phyloP scores from a whole-genome alignment of 345 rosid species.

The Passiflora organensis region DNA sequence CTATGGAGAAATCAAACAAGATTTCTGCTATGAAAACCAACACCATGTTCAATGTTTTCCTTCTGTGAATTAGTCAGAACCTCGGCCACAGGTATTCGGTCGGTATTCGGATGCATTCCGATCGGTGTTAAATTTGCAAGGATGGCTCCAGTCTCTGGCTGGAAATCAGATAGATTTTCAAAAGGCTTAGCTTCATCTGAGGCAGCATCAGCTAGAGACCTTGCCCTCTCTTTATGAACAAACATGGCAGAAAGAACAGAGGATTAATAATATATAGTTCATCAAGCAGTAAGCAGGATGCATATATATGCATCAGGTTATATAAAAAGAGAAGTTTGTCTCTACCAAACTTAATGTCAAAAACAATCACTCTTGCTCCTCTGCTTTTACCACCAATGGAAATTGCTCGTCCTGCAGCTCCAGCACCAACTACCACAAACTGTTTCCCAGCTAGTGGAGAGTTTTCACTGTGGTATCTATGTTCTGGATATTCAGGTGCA shows the following conservation, averaged over 20 bases:
- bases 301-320: neutral
- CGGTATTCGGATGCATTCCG: slow-evolving; percentile 56
- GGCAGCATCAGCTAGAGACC: slow-evolving; percentile 45
- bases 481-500: slow-evolving; percentile 36
- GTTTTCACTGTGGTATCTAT: slow-evolving; percentile 22
- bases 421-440: slow-evolving; percentile 61
- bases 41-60: neutral
- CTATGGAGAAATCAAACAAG: slow-evolving; percentile 18
- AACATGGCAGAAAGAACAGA: slow-evolving; percentile 4
- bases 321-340: neutral
- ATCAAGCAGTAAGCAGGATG: neutral
- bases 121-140: slow-evolving; percentile 61
- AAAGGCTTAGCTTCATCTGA: slow-evolving; percentile 42
- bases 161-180: slow-evolving; percentile 30
- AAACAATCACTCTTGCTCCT: slow-evolving; percentile 58
- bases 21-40: neutral
- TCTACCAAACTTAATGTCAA: slow-evolving; percentile 50
- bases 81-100: slow-evolving; percentile 46
- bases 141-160: slow-evolving; percentile 49
- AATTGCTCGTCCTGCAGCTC: slow-evolving; percentile 67
- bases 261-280: slow-evolving; percentile 2
- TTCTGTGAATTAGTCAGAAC: slow-evolving; percentile 19
- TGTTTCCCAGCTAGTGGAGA: slow-evolving; percentile 60
- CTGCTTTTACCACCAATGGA: slow-evolving; percentile 56
- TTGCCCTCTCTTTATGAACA: slow-evolving; percentile 41